Evolutionary conservation across 2,329 filamentous ascomycete species (phyloP).

Genomic region (Fusarium hainanense): DNA sequence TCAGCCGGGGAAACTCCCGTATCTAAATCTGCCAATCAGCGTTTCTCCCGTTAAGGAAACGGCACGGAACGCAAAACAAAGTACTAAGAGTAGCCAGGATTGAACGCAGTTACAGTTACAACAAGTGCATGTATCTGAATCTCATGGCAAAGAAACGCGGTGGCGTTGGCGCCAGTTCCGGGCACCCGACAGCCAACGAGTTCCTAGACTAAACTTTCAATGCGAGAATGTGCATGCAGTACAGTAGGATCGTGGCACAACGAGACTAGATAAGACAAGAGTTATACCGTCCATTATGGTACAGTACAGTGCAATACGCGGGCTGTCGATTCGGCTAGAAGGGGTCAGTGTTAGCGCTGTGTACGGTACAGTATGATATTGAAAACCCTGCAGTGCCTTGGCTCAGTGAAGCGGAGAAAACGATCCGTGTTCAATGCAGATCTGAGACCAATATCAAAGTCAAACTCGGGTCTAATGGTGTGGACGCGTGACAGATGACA

Average conservation of each 20-base stretch:
- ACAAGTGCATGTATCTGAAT: neutral
- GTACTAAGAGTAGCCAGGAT: neutral
- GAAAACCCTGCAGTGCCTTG: neutral
- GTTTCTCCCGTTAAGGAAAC: constrained; percentile 9
- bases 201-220: neutral
- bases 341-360: neutral
- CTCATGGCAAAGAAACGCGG: constrained; percentile 6
- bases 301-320: neutral
- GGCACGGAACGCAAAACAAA: constrained; percentile 23
- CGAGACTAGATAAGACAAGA: neutral
- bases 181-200: constrained; percentile 1
- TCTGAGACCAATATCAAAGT: neutral
- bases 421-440: neutral
- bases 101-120: neutral
- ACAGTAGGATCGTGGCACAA: neutral
- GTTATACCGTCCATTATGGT: neutral
- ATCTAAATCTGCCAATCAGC: constrained; percentile 4
- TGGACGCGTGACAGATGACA: constrained; percentile 9
- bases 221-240: neutral
- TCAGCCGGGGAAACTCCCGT: neutral
- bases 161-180: constrained; percentile 20
- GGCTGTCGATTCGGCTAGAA: neutral
- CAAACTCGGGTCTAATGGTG: neutral
- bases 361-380: neutral
- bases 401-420: neutral